Evolutionary conservation across 495 filamentous ascomycete species (phyloP).

Genomic region (Chaetomium tenue): DNA sequence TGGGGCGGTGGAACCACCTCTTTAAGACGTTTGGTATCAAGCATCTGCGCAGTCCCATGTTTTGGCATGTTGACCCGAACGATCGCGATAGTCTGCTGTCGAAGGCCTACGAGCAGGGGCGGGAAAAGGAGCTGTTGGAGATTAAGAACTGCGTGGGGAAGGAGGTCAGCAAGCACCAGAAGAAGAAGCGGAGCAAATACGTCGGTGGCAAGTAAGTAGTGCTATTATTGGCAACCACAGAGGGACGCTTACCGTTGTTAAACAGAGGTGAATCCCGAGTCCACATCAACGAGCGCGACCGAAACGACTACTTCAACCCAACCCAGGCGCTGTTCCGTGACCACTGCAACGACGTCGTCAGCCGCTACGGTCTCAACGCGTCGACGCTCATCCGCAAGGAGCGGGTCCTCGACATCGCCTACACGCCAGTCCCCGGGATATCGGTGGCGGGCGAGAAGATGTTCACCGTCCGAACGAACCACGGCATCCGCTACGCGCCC

Average conservation of each 20-base stretch:
- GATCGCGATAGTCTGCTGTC: conserved; percentile 2
- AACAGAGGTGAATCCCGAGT: not conserved
- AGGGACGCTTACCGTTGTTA: not conserved
- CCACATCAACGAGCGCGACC: conserved; percentile 3
- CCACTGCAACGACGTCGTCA: not conserved
- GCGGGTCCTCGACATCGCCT: not conserved
- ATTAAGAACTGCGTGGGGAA: conserved; percentile 5
- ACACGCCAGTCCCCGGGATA: not conserved
- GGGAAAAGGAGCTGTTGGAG: not conserved
- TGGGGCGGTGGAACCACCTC: conserved; percentile 1
- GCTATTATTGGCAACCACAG: not conserved
- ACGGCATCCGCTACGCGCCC: not conserved
- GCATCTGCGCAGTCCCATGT: conserved; percentile 1
- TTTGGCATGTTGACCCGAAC: not conserved
- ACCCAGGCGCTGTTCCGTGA: not conserved
- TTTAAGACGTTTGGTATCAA: conserved; percentile 1
- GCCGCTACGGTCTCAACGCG: not conserved
- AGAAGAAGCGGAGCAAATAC: not conserved
- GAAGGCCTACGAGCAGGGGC: not conserved
- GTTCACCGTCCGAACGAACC: not conserved
- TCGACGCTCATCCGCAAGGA: not conserved
- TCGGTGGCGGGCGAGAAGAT: not conserved
- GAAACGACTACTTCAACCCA: conserved; percentile 5
- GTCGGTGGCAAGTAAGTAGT: not conserved
- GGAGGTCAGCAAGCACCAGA: conserved; percentile 1